Evolutionary conservation across 805 yeast genomes (phyloP), one percentile per base, ranked within the genome.

Genomic region (Brettanomyces bruxellensis): DNA sequence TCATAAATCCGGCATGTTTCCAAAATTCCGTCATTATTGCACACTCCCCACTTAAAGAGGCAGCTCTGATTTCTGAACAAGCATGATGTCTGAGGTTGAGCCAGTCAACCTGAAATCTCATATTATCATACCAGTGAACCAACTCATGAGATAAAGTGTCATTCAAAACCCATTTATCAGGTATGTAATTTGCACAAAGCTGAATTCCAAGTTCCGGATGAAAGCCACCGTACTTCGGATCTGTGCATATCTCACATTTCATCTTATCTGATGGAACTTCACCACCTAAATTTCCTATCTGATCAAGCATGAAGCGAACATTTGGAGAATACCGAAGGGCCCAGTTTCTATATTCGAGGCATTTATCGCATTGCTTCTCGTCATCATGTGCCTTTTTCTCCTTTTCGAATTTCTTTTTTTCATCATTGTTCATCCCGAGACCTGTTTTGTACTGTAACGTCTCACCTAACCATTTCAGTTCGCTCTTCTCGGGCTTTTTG

Each of bases 11-110:
- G 1, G 51, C 38, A 47, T 55, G 53, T 45, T 59, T 58, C 47
- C 76, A 70, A 56, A 89, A 81, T 63, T 93, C 96, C 55, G 85
- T 86, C 78, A 83, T 76, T 55, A 91, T 79, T 28, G 98, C 76
- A 66, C 99, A 93, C 60, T 93, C 99, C 5, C 99, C 99, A 59
- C 95, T 84, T 23, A 93, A 71, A 54, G 88, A 82, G 9, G 95
- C 83, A 0, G 99, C 99, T 49, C 99, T 73, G 44, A 93, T 87
- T 64, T 93, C 99, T 1, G 97, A 83, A 63, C 99, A 93, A 1
- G 99, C 99, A 61, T 91, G 98, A 60, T 93, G 99, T 57, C 79
- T 78, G 59, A 93, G 68, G 63, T 91, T 79, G 47, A 73, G 58
- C 84, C 96, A 85, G 63, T 93, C 87, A 2, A 93, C 89, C 46